Conservation (phyloP, 306 rosid genomes). For the Acacia crassicarpa region DNA sequence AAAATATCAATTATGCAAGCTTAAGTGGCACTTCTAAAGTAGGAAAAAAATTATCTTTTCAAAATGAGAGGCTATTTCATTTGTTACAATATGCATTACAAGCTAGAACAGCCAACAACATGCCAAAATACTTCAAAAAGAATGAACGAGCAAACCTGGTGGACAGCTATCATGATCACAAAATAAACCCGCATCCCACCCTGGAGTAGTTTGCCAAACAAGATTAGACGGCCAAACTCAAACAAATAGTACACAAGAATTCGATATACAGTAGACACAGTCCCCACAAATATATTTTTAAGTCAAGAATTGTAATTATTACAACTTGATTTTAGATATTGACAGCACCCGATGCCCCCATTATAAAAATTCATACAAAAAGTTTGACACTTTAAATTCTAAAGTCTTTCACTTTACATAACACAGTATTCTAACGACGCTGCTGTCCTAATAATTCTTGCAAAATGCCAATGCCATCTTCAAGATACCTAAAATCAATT, state of each 20-base stretch:
- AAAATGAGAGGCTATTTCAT: neutral
- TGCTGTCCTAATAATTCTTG: neutral
- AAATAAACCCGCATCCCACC: slow-evolving; percentile 83
- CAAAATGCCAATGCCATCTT: slow-evolving; percentile 20
- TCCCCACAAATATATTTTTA: neutral
- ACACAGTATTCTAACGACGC: neutral
- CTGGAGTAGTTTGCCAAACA: slow-evolving; percentile 33
- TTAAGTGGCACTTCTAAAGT: slow-evolving; percentile 4
- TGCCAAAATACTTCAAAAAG: slow-evolving; percentile 11
- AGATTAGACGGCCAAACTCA: slow-evolving; percentile 28
- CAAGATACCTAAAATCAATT: neutral
- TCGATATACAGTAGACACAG: slow-evolving; percentile 9
- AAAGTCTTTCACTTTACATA: neutral
- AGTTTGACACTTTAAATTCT: neutral
- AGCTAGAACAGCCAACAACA: slow-evolving; percentile 15
- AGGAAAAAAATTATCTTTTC: neutral
- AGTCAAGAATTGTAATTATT: neutral
- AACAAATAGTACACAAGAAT: slow-evolving; percentile 13
- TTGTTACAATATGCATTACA: neutral
- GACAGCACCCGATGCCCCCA: neutral
- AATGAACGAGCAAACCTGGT: slow-evolving; percentile 61
- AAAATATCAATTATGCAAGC: slow-evolving; percentile 4
- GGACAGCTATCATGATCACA: slow-evolving; percentile 70
- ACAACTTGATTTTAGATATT: neutral
- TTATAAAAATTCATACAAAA: neutral